Conservation (phyloP, 805 yeast genomes). For the Starmera caribaea region DNA sequence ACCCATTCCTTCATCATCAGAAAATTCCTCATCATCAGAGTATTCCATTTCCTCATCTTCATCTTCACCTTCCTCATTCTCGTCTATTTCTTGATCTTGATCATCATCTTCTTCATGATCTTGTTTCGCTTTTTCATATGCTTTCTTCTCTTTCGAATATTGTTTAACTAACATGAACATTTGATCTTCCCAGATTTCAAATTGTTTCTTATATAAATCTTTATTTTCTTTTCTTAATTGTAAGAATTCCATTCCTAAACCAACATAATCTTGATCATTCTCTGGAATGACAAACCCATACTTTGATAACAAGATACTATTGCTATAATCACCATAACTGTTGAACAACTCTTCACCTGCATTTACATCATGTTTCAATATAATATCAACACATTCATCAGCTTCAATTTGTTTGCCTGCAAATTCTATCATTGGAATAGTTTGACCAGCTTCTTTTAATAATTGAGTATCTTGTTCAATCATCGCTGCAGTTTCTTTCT, state of each 20-base stretch:
- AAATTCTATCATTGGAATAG: neutral
- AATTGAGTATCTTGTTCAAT: conserved; percentile 8
- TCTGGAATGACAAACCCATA: conserved; percentile 65
- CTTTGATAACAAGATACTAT: conserved; percentile 55
- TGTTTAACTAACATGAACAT: conserved; percentile 28
- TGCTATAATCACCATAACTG: conserved; percentile 71
- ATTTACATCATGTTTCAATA: conserved; percentile 32
- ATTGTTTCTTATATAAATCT: conserved; percentile 25
- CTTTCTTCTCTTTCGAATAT: conserved; percentile 4
- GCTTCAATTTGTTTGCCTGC: conserved; percentile 28
- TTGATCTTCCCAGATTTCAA: conserved; percentile 39
- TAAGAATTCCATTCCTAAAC: conserved; percentile 43
- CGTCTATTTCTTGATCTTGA: conserved; percentile 12
- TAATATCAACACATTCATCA: conserved; percentile 65
- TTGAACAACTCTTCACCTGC: conserved; percentile 61
- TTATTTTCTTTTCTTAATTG: conserved; percentile 21
- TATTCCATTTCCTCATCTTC: conserved; percentile 1
- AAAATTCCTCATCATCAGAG: conserved; percentile 3
- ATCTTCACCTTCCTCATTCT: conserved; percentile 13
- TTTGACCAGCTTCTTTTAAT: conserved; percentile 6
- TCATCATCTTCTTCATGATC: conserved; percentile 10
- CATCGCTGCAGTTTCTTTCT: conserved; percentile 5
- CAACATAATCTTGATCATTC: conserved; percentile 47
- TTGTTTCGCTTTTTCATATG: neutral
- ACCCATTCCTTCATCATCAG: conserved; percentile 9